These are phyloP conservation scores for Mycena amicta DNA, from an alignment of 768 basidiomycete species.

Conservation along the genomic window DNA sequence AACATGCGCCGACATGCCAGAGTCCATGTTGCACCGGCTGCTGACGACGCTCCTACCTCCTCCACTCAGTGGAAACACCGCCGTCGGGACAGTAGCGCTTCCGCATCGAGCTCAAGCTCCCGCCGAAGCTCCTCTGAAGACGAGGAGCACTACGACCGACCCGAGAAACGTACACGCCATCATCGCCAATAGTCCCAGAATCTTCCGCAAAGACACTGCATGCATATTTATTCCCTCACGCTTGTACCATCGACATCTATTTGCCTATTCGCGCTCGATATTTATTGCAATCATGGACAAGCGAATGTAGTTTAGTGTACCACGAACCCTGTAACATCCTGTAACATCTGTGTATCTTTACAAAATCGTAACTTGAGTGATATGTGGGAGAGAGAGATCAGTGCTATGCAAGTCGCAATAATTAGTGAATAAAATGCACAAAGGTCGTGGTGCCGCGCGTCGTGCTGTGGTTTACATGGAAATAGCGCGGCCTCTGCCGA, in stretches of 20 bases:
- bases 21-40: slow-evolving; percentile 50
- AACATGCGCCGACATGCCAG: slow-evolving; percentile 89
- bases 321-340: background rate
- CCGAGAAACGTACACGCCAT: slow-evolving; percentile 38
- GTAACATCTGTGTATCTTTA: slow-evolving; percentile 1
- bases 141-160: slow-evolving; percentile 26
- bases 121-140: slow-evolving; percentile 42
- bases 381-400: background rate
- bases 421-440: slow-evolving; percentile 7
- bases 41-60: slow-evolving; percentile 12
- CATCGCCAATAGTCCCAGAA: too few species aligned
- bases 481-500: slow-evolving; percentile 78
- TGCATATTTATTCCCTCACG: background rate
- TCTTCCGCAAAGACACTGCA: background rate
- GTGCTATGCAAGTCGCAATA: background rate
- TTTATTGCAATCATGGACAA: background rate
- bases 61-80: slow-evolving; percentile 31
- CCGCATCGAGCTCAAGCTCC: slow-evolving; percentile 44
- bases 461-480: slow-evolving; percentile 61
- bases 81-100: slow-evolving; percentile 42
- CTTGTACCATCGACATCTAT: slow-evolving; percentile 1
- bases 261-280: background rate
- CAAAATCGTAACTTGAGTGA: background rate
- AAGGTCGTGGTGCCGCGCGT: background rate
- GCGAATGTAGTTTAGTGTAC: background rate